Conservation (phyloP, 305 asterid genomes). For the Fraxinus floribunda region DNA sequence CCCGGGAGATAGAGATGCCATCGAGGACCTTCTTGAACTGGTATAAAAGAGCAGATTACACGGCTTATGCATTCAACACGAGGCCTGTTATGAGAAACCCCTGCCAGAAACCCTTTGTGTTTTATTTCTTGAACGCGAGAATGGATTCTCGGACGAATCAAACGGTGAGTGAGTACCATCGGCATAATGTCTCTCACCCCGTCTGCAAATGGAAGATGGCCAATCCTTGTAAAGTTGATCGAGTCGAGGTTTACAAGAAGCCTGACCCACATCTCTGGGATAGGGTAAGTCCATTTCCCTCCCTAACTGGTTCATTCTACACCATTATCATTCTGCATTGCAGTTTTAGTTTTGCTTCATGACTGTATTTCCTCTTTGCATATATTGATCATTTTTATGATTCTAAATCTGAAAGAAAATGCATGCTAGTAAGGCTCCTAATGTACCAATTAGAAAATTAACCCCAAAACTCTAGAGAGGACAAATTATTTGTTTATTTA, state of each 20-base stretch:
- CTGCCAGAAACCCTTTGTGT: constrained; percentile 62
- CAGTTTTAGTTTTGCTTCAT: background rate
- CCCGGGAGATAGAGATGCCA: constrained; percentile 70
- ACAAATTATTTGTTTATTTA: too few relatives aligned
- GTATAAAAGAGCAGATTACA: constrained; percentile 62
- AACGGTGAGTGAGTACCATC: constrained; percentile 21
- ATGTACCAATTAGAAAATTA: background rate
- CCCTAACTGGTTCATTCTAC: background rate
- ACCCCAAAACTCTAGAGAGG: too few relatives aligned
- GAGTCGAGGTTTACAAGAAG: constrained; percentile 27
- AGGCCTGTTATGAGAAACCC: constrained; percentile 59
- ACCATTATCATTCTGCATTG: background rate
- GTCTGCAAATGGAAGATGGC: constrained; percentile 27
- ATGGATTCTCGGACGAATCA: constrained; percentile 6
- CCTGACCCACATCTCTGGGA: constrained; percentile 32
- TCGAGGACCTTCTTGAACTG: constrained; percentile 68
- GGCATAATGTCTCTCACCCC: constrained; percentile 16
- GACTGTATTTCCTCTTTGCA: background rate
- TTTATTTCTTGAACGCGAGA: constrained; percentile 22
- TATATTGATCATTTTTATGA: background rate
- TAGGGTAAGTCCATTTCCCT: constrained; percentile 20
- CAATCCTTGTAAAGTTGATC: constrained; percentile 21
- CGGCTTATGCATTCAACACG: constrained; percentile 61
- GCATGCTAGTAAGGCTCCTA: background rate
- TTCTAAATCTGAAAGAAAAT: background rate